Evolutionary conservation across 2,329 filamentous ascomycete species (phyloP).

Genomic region (Hypoxylon sp.): DNA sequence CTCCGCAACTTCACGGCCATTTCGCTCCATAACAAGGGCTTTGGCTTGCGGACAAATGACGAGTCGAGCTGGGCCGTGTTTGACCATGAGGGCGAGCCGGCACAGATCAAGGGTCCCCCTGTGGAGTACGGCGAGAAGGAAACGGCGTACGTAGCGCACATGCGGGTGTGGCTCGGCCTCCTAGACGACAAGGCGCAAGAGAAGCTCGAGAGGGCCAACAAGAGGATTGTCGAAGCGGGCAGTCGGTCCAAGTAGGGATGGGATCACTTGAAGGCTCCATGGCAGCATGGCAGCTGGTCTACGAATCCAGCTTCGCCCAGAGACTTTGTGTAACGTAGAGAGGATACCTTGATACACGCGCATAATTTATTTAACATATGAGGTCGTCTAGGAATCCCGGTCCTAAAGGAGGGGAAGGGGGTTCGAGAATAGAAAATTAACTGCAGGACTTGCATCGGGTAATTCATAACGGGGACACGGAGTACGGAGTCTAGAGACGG

Average conservation of each 20-base stretch:
- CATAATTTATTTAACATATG: background rate
- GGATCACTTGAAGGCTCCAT: background rate
- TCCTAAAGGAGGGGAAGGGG: background rate
- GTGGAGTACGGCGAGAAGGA: conserved; percentile 63
- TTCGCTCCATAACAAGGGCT: conserved; percentile 62
- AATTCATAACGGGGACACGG: no score
- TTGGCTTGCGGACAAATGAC: conserved; percentile 63
- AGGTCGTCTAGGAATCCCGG: background rate
- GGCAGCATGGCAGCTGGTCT: background rate
- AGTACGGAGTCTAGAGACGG: background rate
- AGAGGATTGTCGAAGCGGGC: conserved; percentile 44
- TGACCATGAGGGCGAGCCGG: conserved; percentile 53
- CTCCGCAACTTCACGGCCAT: conserved; percentile 64
- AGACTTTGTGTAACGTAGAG: background rate
- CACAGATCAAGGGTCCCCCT: conserved; percentile 66
- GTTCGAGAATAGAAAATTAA: no score
- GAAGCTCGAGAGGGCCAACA: conserved; percentile 59
- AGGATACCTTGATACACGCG: background rate
- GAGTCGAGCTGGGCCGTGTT: conserved; percentile 70
- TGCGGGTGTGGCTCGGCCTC: conserved; percentile 59
- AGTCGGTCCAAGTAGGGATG: conserved; percentile 30
- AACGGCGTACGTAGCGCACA: conserved; percentile 55
- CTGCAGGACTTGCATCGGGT: no score
- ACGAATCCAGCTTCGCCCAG: background rate
- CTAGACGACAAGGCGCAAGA: conserved; percentile 56